These are phyloP conservation scores for Neurospora terricola DNA, from an alignment of 495 filamentous ascomycete species.

Conservation along the genomic window DNA sequence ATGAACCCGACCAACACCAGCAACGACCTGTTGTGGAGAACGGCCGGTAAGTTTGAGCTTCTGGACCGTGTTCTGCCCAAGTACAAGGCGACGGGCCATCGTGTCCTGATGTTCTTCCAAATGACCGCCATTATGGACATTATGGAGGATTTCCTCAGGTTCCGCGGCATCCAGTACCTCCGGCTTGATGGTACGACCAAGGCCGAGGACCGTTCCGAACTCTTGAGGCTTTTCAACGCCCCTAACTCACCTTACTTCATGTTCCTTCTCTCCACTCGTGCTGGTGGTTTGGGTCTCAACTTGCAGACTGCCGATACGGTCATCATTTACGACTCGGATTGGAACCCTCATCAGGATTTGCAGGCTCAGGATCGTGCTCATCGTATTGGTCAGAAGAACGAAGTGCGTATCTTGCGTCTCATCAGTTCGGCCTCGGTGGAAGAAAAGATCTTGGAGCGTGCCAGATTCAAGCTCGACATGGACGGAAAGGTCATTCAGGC, in stretches of 20 bases:
- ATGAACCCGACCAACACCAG: conserved; percentile 83
- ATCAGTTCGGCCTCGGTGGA: conserved; percentile 97
- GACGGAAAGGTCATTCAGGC: conserved; percentile 99
- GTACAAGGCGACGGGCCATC: conserved; percentile 78
- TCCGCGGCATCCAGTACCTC: conserved; percentile 70
- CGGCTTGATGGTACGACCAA: conserved; percentile 95
- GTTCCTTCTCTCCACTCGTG: conserved; percentile 96
- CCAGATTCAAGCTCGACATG: conserved; percentile 96
- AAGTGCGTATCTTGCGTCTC: conserved; percentile 88
- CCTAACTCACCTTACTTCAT: conserved; percentile 89
- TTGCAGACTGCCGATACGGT: conserved; percentile 96
- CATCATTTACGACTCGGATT: conserved; percentile 98
- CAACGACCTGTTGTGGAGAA: conserved; percentile 93
- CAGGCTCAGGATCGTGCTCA: conserved; percentile 99
- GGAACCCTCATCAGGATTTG: conserved; percentile 99
- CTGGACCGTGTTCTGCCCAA: conserved; percentile 89
- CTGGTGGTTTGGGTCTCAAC: conserved; percentile 94
- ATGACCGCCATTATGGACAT: conserved; percentile 99
- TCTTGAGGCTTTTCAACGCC: conserved; percentile 81
- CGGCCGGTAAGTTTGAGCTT: conserved; percentile 93
- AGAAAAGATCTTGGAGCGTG: conserved; percentile 96
- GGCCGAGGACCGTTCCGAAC: conserved; percentile 88
- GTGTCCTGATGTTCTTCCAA: conserved; percentile 98
- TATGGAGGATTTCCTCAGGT: conserved; percentile 95
- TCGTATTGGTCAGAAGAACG: conserved; percentile 99